phyloP scores from a whole-genome alignment of 768 basidiomycete species.

The Dioszegia crocea region DNA sequence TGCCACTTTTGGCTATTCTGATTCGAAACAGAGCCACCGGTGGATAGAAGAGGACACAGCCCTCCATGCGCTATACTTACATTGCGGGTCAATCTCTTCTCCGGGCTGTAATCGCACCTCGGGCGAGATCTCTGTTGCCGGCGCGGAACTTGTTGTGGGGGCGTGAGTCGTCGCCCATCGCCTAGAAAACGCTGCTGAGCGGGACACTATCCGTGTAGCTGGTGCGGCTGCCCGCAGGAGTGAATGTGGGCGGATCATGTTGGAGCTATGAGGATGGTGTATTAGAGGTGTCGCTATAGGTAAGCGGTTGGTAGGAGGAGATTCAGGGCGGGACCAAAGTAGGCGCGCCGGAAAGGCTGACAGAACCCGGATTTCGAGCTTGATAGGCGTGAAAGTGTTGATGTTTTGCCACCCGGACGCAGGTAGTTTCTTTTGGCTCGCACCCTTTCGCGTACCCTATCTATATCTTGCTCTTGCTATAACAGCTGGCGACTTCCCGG shows the following conservation, averaged over 20 bases:
- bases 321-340: neutral
- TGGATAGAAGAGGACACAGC: too few relatives aligned
- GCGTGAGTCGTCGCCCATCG: conserved; percentile 19
- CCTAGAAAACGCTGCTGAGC: neutral
- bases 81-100: conserved; percentile 46
- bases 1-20: too few relatives aligned
- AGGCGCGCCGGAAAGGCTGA: neutral
- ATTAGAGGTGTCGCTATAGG: neutral
- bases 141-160: conserved; percentile 24
- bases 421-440: neutral
- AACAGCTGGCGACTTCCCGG: too few relatives aligned
- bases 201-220: neutral
- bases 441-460: neutral
- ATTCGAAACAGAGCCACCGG: too few relatives aligned
- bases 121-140: conserved; percentile 15
- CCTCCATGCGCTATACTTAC: too few relatives aligned
- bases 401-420: neutral
- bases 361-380: too few relatives aligned
- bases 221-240: conserved; percentile 14
- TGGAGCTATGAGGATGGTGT: neutral
- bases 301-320: neutral
- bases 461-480: too few relatives aligned
- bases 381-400: neutral
- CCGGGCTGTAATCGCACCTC: conserved; percentile 21
- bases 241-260: conserved; percentile 19